A percentile compares a stretch with the other conserved stretches of the same genome.
phyloP scores from a whole-genome alignment of 768 basidiomycete genomes.

The Rhodotorula toruloides region DNA sequence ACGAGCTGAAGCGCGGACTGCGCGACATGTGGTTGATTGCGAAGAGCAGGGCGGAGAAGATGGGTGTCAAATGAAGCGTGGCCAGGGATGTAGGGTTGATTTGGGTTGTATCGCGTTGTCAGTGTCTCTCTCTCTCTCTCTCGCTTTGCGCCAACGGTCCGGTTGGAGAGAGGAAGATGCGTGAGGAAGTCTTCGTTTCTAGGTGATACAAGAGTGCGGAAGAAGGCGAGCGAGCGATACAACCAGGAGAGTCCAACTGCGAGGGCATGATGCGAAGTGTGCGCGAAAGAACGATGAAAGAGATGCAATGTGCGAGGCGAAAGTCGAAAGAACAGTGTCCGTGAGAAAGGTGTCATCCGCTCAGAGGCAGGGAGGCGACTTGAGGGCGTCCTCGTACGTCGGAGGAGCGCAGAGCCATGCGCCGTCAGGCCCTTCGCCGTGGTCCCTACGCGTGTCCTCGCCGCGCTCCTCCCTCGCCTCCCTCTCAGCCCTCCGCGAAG shows the following conservation, averaged over 20 bases:
- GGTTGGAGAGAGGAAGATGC: no score
- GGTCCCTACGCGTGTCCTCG: conserved; percentile 25
- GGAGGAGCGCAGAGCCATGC: conserved; percentile 42
- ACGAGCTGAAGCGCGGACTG: conserved; percentile 44
- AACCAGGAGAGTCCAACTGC: no score
- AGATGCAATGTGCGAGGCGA: not conserved
- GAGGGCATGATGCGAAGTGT: no score
- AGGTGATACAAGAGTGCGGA: no score
- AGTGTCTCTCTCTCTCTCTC: no score
- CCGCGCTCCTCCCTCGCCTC: conserved; percentile 38
- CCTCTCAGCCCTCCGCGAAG: conserved; percentile 25
- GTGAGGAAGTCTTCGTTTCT: no score
- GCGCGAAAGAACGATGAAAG: no score
- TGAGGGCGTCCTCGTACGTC: conserved; percentile 35
- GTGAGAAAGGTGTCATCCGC: not conserved
- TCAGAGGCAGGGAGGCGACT: conserved; percentile 36
- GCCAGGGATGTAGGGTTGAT: no score
- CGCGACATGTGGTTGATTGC: conserved; percentile 46
- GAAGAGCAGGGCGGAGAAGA: conserved; percentile 16
- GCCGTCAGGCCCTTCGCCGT: conserved; percentile 38
- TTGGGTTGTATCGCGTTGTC: no score
- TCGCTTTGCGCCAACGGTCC: no score
- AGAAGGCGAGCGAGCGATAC: not conserved
- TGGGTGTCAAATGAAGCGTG: not conserved
- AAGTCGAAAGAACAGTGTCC: not conserved